phyloP scores from a whole-genome alignment of 176 grass and related monocot genomes.

The Paspalum vaginatum region DNA sequence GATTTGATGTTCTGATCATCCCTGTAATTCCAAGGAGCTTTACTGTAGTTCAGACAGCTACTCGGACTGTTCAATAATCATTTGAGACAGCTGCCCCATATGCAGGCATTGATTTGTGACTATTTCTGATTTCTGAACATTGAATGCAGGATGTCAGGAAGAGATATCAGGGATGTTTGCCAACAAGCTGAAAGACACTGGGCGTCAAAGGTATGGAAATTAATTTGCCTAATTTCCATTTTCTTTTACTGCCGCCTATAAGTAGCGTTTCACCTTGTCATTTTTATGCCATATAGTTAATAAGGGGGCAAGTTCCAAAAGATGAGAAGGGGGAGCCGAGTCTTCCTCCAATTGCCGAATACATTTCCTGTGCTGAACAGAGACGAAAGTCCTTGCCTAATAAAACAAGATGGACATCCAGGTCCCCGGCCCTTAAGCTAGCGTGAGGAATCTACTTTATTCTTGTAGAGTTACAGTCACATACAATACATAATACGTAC shows the following conservation, averaged over 20 bases:
- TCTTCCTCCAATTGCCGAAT: conserved; percentile 82
- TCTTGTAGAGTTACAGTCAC: background rate
- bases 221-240: background rate
- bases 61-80: background rate
- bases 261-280: background rate
- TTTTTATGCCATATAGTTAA: conserved; percentile 51
- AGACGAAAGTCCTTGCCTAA: conserved; percentile 56
- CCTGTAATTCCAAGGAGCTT: background rate
- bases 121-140: conserved; percentile 32
- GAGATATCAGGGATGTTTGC: conserved; percentile 91
- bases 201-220: conserved; percentile 84
- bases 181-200: conserved; percentile 97
- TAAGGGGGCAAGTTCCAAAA: conserved; percentile 72
- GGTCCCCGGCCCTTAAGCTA: conserved; percentile 54
- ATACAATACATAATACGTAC: background rate
- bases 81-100: background rate
- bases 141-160: conserved; percentile 89
- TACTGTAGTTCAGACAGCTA: background rate
- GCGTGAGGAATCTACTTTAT: conserved; percentile 47
- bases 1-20: background rate
- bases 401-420: conserved; percentile 26
- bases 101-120: background rate
- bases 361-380: conserved; percentile 62
- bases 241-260: background rate
- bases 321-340: conserved; percentile 47